Evolutionary conservation across 805 yeast genomes (phyloP), one percentile per base, ranked within the genome.

Genomic region (Saturnispora serradocipensis): DNA sequence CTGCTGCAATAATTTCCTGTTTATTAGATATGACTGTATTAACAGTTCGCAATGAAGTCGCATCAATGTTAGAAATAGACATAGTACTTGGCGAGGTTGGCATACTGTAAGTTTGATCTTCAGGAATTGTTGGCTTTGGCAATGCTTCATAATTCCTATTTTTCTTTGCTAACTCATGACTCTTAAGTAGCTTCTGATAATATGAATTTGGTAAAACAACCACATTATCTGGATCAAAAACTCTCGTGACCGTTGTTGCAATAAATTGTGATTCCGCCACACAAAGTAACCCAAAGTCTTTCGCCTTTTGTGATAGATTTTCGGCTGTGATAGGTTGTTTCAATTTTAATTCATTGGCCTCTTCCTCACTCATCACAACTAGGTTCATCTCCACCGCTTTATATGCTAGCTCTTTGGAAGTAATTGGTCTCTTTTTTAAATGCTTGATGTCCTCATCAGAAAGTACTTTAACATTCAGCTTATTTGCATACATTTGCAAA

Each of bases 1-100:
- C 78, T 1, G 91, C 90, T 2, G 88, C 88, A 58, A 86, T 82
- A 76, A 86, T 86, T 43, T 82, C 80, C 46, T 79, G 78, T 57
- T 82, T 86, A 1, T 84, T 79, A 0, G 88, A 82, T 7, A 81
- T 82, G 61, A 77, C 74, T 0, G 89, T 83, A 51, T 80, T 77
- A 57, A 78, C 76, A 1, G 67, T 59, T 45, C 58, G 58, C 18
- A 63, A 44, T 5, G 68, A 64, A 8, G 59, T 54, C 2, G 59
- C 51, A 22, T 53, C 59, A 32, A 53, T 32, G 36, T 46, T 46
- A 0, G 50, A 32, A 38, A 36, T 45, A 32, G 45, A 27, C 42
- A 49, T 45, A 36, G 18, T 43, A 18, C 47, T 39, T 32, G 48
- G 35, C 1, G 59, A 54, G 18, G 58, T 49, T 18, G 52, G 50